Base-by-base conservation (phyloP, 768 basidiomycete species). In the Phlebiopsis flavidoalba region DNA sequence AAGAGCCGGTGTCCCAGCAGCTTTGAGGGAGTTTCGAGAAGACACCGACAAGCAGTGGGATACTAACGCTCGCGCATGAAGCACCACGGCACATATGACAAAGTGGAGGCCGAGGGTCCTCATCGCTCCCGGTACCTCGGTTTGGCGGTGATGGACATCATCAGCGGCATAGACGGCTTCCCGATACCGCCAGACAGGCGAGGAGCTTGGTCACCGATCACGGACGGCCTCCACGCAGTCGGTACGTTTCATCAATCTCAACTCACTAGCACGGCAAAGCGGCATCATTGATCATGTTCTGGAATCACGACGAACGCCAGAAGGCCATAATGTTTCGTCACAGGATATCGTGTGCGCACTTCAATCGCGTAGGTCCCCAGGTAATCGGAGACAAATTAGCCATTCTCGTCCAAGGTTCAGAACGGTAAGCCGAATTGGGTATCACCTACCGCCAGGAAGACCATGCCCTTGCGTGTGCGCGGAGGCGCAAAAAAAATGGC, bases 371-470 rank as follows among this genome's bases (percentile, higher is more conserved):
- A 85, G n/a, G 98, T 58, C 97, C 97, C 33, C 96, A 99, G 73
- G 37, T 40, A 8, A 97, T 90, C 58, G 97, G 97, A 45, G 97
- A 99, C 81, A 99, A 99, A 76, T 99, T 99, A 66, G 97, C 97
- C 1, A n/a, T n/a, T 99, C 97, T 51, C 91, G 97, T 70, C 97
- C n/a, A n/a, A 99, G 70, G 97, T 97, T 69, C 97, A 99, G 77
- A 99, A 99, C 79, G 97, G 97, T 75, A 99, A n/a, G n/a, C n/a
- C 97, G 10, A 96, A n/a, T n/a, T 98, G 64, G 97, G 97, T 76
- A 97, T 99, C 75, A 98, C 96, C 0, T 99, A 99, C 72, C 93
- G 97, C 55, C 97, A 98, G 73, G 97, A 99, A 74, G 97, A 99
- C n/a, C 72, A 98, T 99, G 97, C 97, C 97, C 33, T 99, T 98